These are phyloP conservation scores for Atkinsonella texensis DNA, from an alignment of 2,329 filamentous ascomycete species.

Conservation along the genomic window DNA sequence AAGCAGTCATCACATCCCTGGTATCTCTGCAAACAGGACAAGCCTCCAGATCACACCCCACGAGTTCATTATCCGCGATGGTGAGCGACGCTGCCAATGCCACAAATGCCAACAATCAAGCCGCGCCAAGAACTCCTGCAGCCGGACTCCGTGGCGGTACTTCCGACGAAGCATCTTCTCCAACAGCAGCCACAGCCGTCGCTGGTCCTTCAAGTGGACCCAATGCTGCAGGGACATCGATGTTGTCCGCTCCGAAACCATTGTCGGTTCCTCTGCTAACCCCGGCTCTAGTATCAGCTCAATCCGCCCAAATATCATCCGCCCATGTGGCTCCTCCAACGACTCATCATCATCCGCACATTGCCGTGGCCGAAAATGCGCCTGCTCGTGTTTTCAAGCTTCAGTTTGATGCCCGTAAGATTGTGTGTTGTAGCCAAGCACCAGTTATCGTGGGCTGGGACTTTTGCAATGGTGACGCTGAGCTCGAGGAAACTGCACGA, in stretches of 20 bases:
- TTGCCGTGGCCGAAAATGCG: slow-evolving; percentile 32
- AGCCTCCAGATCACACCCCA: slow-evolving; percentile 13
- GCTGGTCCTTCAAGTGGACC: neutral
- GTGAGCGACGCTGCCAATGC: neutral
- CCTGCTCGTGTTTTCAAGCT: slow-evolving; percentile 77
- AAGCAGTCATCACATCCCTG: slow-evolving; percentile 34
- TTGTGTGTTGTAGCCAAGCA: slow-evolving; percentile 90
- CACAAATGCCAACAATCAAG: neutral
- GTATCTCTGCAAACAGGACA: slow-evolving; percentile 35
- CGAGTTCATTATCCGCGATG: neutral
- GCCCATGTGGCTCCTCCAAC: neutral
- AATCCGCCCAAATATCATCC: slow-evolving; percentile 10
- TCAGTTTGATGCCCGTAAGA: slow-evolving; percentile 86
- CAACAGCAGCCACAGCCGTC: neutral
- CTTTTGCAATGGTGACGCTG: slow-evolving; percentile 76
- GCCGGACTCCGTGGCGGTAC: neutral
- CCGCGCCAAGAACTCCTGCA: neutral
- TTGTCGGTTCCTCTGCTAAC: neutral
- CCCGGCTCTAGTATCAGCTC: slow-evolving; percentile 8
- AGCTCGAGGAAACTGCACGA: slow-evolving; percentile 63
- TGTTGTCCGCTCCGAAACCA: neutral
- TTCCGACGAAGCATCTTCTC: neutral
- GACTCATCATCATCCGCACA: slow-evolving; percentile 30
- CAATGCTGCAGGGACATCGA: neutral
- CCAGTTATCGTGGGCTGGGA: slow-evolving; percentile 94